Evolutionary conservation across 352 stramenopile genomes (phyloP).

Genomic region (Thraustotheca clavata): DNA sequence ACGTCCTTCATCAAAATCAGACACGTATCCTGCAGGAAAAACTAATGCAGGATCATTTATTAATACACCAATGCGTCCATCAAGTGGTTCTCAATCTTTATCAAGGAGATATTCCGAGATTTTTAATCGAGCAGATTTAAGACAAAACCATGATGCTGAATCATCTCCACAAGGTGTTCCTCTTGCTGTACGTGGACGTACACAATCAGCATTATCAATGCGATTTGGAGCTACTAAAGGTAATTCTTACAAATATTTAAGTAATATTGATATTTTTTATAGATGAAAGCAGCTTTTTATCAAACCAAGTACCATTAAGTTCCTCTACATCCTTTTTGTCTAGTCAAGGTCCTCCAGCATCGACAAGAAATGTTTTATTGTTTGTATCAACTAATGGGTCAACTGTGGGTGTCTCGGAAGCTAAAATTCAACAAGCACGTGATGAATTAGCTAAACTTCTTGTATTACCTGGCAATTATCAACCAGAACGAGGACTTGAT

Average conservation of each 20-base stretch:
- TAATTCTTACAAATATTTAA: background rate
- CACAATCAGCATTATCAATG: background rate
- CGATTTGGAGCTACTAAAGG: background rate
- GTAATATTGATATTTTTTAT: background rate
- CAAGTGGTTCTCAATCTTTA: background rate
- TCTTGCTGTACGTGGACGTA: background rate
- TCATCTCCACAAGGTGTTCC: background rate
- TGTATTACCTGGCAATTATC: slow-evolving; percentile 36
- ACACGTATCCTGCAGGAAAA: background rate
- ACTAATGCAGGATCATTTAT: background rate
- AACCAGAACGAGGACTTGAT: slow-evolving; percentile 34
- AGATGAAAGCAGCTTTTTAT: background rate
- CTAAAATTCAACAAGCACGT: slow-evolving; percentile 46
- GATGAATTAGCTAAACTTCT: slow-evolving; percentile 49
- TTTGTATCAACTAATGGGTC: slow-evolving; percentile 63
- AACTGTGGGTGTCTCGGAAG: slow-evolving; percentile 51
- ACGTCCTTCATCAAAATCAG: background rate
- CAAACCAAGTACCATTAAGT: background rate
- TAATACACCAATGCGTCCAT: background rate
- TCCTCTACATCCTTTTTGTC: background rate
- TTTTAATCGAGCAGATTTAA: background rate
- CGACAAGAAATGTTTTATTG: slow-evolving; percentile 49
- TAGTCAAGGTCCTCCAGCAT: background rate
- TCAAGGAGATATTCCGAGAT: background rate
- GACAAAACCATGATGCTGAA: background rate